Evolutionary conservation across 768 basidiomycete species (phyloP), one percentile per base, ranked within the genome.

Genomic region (Lentinula raphanica): DNA sequence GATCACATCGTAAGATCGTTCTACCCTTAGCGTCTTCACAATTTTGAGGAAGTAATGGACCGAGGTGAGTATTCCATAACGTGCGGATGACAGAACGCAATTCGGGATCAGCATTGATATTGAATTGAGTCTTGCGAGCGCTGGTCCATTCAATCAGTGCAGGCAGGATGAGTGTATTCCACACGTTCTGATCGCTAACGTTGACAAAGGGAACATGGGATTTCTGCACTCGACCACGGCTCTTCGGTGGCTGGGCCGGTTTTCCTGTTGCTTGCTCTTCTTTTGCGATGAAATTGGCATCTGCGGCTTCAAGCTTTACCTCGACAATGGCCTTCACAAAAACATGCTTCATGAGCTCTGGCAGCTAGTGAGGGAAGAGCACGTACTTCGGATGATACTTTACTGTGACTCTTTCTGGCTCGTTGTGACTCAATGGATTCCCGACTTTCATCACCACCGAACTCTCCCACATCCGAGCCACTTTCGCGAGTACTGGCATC

Each of bases 281-380:
- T 5, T 42, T 23, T 15, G 38, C 58, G n/a, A 59, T 59, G 11
- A 21, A n/a, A 39, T 59, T 42, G 28, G 28, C 58, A 19, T 59
- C 44, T 17, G 25, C 28, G 15, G 49, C 9, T 25, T 54, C 27
- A 21, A 59, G 48, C 27, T 51, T 17, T 4, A 59, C 36, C 9
- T 36, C 46, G 5, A 29, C 8, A n/a, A 45, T 40, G 25, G n/a
- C 19, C 39, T 40, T 15, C 39, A 40, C n/a, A 36, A 3, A 11
- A 35, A 12, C 3, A 15, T 31, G n/a, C n/a, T n/a, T n/a, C n/a
- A n/a, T n/a, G n/a, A n/a, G n/a, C n/a, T n/a, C 9, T 25, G 9
- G 5, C 38, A 29, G 35, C 36, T 21, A 59, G n/a, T 49, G 12
- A 23, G 15, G 13, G 12, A 23, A 9, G 13, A 23, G 19, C 23